A percentile compares a stretch with the other conserved stretches of the same genome.
Evolutionary conservation across 305 asterid species (phyloP).

Genomic region (Fraxinus sp.): DNA sequence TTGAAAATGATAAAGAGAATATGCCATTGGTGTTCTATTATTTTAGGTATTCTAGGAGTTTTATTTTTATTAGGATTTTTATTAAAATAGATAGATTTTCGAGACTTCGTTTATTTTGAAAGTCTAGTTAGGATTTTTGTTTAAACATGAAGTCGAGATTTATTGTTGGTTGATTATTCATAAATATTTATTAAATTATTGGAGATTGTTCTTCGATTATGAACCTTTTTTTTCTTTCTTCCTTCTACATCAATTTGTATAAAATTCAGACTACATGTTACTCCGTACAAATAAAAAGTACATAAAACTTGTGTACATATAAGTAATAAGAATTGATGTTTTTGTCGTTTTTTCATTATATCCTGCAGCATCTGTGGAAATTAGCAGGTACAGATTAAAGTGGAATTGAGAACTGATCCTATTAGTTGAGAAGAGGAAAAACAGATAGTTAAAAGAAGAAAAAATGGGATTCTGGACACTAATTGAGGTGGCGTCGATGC

Average conservation of each 20-base stretch:
- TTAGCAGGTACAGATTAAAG: not conserved
- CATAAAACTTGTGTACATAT: not conserved
- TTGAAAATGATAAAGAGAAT: too few species aligned
- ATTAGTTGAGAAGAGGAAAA: slow-evolving; percentile 17
- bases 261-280: not conserved
- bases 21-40: too few species aligned
- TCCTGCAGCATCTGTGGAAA: not conserved
- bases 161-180: not conserved
- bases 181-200: too few species aligned
- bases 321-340: too few species aligned
- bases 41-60: not conserved
- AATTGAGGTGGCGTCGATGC: slow-evolving; percentile 84
- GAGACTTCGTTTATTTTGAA: too few species aligned
- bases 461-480: slow-evolving; percentile 61
- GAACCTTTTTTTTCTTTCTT: not conserved
- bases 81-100: not conserved
- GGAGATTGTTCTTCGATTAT: not conserved
- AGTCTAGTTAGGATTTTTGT: too few species aligned
- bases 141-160: not conserved
- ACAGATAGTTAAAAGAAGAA: not conserved
- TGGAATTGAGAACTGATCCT: not conserved
- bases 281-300: not conserved
- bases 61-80: too few species aligned
- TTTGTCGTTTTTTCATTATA: too few species aligned
- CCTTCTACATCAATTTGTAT: not conserved